Evolutionary conservation across 345 rosid species (phyloP).

Genomic region (Brassica incana): DNA sequence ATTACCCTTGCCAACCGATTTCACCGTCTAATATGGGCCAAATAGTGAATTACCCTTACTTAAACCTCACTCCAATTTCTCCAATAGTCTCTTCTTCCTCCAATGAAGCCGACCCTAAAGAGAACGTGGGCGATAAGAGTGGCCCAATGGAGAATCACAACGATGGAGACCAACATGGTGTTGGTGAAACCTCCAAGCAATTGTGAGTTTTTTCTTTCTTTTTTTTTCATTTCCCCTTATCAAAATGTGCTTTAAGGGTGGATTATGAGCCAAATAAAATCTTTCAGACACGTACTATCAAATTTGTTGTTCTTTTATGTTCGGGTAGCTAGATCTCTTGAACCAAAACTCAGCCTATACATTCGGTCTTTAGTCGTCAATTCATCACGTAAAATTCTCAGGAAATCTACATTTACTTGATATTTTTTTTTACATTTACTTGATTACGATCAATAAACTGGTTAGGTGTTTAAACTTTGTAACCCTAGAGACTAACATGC

Average conservation of each 20-base stretch:
- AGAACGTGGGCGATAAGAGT: slow-evolving; percentile 44
- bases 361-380: too few relatives aligned
- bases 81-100: slow-evolving; percentile 58
- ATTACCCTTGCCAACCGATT: slow-evolving; percentile 14
- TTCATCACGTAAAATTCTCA: too few relatives aligned
- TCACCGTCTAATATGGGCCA: slow-evolving; percentile 19
- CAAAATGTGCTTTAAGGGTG: neutral
- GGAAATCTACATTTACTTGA: too few relatives aligned
- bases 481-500: neutral
- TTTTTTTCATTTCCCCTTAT: neutral
- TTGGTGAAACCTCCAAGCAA: slow-evolving; percentile 55
- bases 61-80: slow-evolving; percentile 41
- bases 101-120: slow-evolving; percentile 52
- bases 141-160: slow-evolving; percentile 29
- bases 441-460: too few relatives aligned
- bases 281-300: neutral
- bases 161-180: slow-evolving; percentile 38
- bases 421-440: too few relatives aligned
- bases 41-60: slow-evolving; percentile 1
- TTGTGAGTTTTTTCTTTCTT: slow-evolving; percentile 36
- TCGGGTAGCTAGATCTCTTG: neutral
- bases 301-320: neutral
- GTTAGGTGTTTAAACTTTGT: neutral
- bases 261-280: neutral
- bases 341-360: neutral